Evolutionary conservation across 2,329 filamentous ascomycete species (phyloP).

Genomic region (Aspergillus sp.): DNA sequence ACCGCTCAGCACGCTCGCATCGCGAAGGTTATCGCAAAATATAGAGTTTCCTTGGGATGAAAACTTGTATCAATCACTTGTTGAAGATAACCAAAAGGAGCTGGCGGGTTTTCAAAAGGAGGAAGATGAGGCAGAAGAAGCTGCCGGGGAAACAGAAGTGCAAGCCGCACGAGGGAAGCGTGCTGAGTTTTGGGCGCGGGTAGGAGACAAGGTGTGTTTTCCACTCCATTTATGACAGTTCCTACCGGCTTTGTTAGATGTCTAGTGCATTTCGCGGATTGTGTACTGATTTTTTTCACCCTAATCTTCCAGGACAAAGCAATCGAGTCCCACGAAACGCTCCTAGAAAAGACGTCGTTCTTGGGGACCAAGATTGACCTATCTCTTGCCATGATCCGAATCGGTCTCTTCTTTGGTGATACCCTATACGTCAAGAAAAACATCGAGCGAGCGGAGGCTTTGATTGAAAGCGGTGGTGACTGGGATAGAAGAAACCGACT

Average conservation of each 20-base stretch:
- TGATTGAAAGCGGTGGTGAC: constrained; percentile 94
- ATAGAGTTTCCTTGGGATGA: constrained; percentile 88
- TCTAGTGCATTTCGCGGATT: not conserved
- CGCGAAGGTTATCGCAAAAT: constrained; percentile 62
- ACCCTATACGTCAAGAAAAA: constrained; percentile 90
- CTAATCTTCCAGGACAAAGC: constrained; percentile 78
- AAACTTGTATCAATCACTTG: constrained; percentile 73
- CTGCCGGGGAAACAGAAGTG: constrained; percentile 93
- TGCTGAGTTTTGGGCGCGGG: constrained; percentile 92
- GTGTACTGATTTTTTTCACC: constrained; percentile 5
- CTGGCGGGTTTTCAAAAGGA: constrained; percentile 77
- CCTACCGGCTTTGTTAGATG: not conserved
- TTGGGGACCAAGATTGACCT: constrained; percentile 97
- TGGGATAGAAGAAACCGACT: constrained; percentile 98
- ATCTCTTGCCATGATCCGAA: constrained; percentile 91
- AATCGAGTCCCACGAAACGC: constrained; percentile 84
- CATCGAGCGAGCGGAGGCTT: constrained; percentile 80
- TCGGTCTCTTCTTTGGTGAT: constrained; percentile 95
- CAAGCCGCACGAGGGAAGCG: constrained; percentile 89
- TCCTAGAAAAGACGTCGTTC: constrained; percentile 96
- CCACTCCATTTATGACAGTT: no score
- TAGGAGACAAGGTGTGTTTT: constrained; percentile 81
- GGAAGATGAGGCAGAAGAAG: constrained; percentile 91
- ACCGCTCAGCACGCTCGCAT: constrained; percentile 68
- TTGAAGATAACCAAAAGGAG: constrained; percentile 75